These are phyloP conservation scores for Tulasnella sp. DNA, from an alignment of 768 basidiomycete species.

Conservation along the genomic window DNA sequence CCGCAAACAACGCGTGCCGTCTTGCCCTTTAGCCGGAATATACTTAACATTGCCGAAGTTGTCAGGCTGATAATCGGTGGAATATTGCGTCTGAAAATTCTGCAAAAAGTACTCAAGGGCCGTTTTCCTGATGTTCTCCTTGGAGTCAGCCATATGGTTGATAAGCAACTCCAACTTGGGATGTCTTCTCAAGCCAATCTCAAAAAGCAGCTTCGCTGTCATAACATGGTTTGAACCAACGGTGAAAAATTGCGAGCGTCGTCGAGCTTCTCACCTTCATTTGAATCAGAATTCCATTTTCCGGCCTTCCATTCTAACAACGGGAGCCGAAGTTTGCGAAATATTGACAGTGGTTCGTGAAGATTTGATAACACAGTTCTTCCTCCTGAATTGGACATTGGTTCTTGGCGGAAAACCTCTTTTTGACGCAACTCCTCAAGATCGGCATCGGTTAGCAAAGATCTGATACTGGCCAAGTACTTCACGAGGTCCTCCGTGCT, in stretches of 20 bases:
- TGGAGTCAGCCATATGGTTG: conserved; percentile 47
- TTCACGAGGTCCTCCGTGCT: conserved; percentile 68
- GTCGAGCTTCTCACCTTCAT: no score
- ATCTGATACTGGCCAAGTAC: conserved; percentile 73
- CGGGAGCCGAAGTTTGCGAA: conserved; percentile 61
- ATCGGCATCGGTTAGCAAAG: conserved; percentile 45
- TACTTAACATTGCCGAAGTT: conserved; percentile 50
- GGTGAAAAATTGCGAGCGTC: no score
- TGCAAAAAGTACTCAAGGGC: conserved; percentile 77
- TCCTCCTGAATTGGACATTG: no score
- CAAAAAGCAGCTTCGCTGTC: no score
- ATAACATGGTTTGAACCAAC: no score
- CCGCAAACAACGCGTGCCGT: conserved; percentile 37
- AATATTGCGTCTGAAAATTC: conserved; percentile 49
- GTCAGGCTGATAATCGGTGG: conserved; percentile 38
- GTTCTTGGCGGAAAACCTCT: conserved; percentile 50
- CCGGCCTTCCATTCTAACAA: conserved; percentile 73
- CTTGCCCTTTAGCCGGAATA: conserved; percentile 55
- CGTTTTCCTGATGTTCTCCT: conserved; percentile 35
- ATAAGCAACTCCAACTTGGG: conserved; percentile 45
- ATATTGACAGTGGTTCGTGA: conserved; percentile 67
- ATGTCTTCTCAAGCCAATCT: no score
- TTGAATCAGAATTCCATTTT: conserved; percentile 70
- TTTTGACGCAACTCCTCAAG: conserved; percentile 44
- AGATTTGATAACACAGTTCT: no score